A percentile compares a stretch with the other conserved stretches of the same genome.
Evolutionary conservation across 2,329 filamentous ascomycete genomes (phyloP).

Genomic region (Calonectria ilicicola): DNA sequence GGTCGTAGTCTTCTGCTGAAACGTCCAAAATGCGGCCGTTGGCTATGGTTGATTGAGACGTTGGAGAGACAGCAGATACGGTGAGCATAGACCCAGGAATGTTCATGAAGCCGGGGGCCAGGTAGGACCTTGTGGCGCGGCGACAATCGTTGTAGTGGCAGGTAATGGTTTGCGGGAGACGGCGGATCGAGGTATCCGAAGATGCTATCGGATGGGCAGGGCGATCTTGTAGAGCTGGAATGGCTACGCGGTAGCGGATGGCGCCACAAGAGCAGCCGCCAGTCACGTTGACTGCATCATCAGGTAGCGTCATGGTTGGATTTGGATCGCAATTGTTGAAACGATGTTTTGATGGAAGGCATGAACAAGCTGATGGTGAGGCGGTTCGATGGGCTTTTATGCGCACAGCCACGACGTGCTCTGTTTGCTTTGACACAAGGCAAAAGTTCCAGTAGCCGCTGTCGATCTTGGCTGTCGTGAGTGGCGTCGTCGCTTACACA

Average conservation of each 20-base stretch:
- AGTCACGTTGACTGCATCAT: constrained; percentile 36
- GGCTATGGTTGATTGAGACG: constrained; percentile 20
- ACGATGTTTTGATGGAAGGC: no score
- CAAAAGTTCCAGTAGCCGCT: neutral
- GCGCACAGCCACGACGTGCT: neutral
- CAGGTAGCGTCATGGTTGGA: constrained; percentile 34
- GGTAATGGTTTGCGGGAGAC: constrained; percentile 31
- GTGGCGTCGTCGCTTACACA: neutral
- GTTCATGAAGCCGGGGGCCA: constrained; percentile 23
- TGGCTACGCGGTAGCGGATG: constrained; percentile 39
- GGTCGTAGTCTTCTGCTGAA: constrained; percentile 25
- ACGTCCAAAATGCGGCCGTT: constrained; percentile 34
- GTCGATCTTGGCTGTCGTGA: neutral
- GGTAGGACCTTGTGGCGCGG: constrained; percentile 24
- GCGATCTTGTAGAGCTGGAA: constrained; percentile 29
- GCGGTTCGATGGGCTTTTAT: neutral
- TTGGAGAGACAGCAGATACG: constrained; percentile 32
- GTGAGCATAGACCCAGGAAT: constrained; percentile 34
- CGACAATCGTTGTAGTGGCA: constrained; percentile 44
- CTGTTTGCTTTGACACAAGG: neutral
- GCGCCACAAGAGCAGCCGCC: constrained; percentile 44
- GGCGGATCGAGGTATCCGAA: constrained; percentile 20
- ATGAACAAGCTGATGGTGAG: no score
- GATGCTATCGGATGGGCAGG: constrained; percentile 24
- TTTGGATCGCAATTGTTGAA: neutral